Evolutionary conservation across 140 eudicot genomes (phyloP).

Genomic region (Cichorium intybus): DNA sequence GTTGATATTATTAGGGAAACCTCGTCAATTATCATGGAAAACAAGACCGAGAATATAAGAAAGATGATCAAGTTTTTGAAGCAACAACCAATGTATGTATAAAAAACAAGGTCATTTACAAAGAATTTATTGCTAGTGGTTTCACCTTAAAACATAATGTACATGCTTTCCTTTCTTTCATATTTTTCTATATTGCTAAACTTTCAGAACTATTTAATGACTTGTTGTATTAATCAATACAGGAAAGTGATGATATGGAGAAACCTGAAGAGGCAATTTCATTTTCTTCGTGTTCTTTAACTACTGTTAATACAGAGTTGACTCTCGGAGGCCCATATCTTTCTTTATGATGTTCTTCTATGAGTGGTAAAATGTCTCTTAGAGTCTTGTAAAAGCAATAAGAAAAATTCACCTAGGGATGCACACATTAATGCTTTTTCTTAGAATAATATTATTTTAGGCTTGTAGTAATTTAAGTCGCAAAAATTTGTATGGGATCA

Average conservation of each 20-base stretch:
- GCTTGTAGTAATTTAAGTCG: background rate
- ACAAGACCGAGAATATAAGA: background rate
- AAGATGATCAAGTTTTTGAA: background rate
- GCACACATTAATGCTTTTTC: background rate
- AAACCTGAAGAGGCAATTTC: background rate
- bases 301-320: constrained; percentile 6
- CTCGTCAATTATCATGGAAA: background rate
- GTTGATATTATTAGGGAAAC: background rate
- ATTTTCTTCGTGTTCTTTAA: constrained; percentile 1
- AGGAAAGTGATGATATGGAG: background rate
- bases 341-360: background rate
- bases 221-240: background rate
- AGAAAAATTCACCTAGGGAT: background rate
- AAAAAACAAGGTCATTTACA: background rate
- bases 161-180: background rate
- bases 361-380: background rate
- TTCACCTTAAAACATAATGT: background rate
- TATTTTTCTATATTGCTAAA: background rate
- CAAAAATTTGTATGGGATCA: background rate
- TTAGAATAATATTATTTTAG: background rate
- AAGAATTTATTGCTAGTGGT: background rate
- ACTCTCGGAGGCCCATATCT: constrained; percentile 25
- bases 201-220: background rate
- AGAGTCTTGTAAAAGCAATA: background rate
- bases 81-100: background rate